Percentiles rank a stretch among this genome's conserved stretches.
Evolutionary conservation across 805 yeast genomes (phyloP).

Genomic region (Zygosaccharomyces lentus): DNA sequence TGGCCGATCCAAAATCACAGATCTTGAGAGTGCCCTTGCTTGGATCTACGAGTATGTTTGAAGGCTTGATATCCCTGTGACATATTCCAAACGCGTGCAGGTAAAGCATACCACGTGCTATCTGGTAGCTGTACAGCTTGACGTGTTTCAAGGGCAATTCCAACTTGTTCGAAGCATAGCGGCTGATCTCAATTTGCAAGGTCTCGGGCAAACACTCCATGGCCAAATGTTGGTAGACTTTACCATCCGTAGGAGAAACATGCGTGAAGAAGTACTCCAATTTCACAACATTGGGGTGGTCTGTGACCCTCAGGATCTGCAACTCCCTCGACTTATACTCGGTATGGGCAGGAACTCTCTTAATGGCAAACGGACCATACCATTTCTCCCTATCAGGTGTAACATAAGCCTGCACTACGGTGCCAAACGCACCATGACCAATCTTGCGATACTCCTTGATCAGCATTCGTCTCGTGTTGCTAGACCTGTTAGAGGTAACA

Average conservation of each 20-base stretch:
- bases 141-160: constrained; percentile 69
- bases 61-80: constrained; percentile 82
- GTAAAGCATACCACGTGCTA: constrained; percentile 79
- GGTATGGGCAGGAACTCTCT: constrained; percentile 82
- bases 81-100: constrained; percentile 76
- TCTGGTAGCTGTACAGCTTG: constrained; percentile 72
- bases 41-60: constrained; percentile 75
- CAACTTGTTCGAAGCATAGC: constrained; percentile 55
- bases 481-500: constrained; percentile 59
- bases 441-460: constrained; percentile 68
- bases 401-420: constrained; percentile 70
- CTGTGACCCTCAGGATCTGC: constrained; percentile 67
- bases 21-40: constrained; percentile 60
- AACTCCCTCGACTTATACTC: constrained; percentile 80
- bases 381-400: constrained; percentile 43
- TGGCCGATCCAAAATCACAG: constrained; percentile 85
- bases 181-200: constrained; percentile 68
- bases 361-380: constrained; percentile 81
- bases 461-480: constrained; percentile 54
- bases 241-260: constrained; percentile 56
- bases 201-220: constrained; percentile 87
- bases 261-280: constrained; percentile 69
- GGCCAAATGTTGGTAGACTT: constrained; percentile 72
- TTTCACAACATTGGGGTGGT: constrained; percentile 75
- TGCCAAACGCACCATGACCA: constrained; percentile 86